Percentiles rank a stretch among this genome's conserved stretches.
phyloP scores from a whole-genome alignment of 345 rosid species.

The Acer yangbiense region DNA sequence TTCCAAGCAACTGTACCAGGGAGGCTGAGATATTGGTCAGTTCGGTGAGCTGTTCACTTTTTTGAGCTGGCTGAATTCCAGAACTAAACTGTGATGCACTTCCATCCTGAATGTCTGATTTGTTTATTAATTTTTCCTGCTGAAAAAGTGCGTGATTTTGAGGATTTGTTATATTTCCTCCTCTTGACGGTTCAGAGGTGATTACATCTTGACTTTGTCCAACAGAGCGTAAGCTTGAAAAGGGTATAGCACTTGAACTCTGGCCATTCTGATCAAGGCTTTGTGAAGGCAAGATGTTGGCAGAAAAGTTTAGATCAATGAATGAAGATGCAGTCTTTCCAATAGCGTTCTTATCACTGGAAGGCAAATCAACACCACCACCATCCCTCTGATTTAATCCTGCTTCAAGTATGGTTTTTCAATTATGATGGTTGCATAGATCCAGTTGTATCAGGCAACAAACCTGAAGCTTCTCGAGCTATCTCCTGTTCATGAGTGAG shows the following conservation, averaged over 20 bases:
- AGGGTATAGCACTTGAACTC: slow-evolving; percentile 34
- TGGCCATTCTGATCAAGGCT: slow-evolving; percentile 32
- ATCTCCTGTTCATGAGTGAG: slow-evolving; percentile 30
- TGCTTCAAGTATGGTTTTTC: slow-evolving; percentile 33
- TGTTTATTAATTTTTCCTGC: slow-evolving; percentile 32
- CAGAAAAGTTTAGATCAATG: slow-evolving; percentile 33
- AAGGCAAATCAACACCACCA: slow-evolving; percentile 25
- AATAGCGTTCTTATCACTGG: slow-evolving; percentile 19
- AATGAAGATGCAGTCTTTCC: slow-evolving; percentile 20
- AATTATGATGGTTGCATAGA: slow-evolving; percentile 28
- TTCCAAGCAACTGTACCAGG: slow-evolving; percentile 73
- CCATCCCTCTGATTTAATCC: slow-evolving; percentile 28
- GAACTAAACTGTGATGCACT: slow-evolving; percentile 33
- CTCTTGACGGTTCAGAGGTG: slow-evolving; percentile 34
- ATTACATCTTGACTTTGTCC: slow-evolving; percentile 49
- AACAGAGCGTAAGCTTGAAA: slow-evolving; percentile 33
- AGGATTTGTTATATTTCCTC: slow-evolving; percentile 32
- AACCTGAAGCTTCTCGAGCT: slow-evolving; percentile 28
- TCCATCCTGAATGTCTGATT: slow-evolving; percentile 33
- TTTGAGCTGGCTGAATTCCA: slow-evolving; percentile 38
- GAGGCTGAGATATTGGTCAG: slow-evolving; percentile 71
- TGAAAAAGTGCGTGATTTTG: slow-evolving; percentile 30
- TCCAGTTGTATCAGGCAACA: slow-evolving; percentile 27
- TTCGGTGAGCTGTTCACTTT: slow-evolving; percentile 55
- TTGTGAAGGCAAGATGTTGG: slow-evolving; percentile 21